Evolutionary conservation across 1,139 yeast species (phyloP), one percentile per base, ranked within the genome.

Genomic region (Geotrichum aggregatum): DNA sequence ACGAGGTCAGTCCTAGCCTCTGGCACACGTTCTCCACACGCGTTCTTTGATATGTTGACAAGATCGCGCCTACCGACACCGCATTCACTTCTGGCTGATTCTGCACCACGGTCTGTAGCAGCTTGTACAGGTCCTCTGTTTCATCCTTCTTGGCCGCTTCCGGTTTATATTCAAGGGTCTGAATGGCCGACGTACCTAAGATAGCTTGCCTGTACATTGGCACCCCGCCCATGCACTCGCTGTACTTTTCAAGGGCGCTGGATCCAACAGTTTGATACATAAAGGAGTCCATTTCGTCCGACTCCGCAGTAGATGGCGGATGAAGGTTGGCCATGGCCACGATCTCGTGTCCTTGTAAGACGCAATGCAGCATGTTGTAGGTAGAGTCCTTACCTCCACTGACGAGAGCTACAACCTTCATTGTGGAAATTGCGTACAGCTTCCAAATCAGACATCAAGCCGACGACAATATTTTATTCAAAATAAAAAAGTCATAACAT

Each of bases 261-360:
- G 86, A 94, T 0, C 98, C 98, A n/a, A 92, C 98, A 0, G 98
- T 92, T 68, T 92, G 98, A 68, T 87, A 92, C 98, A 92, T 92
- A 66, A 85, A 92, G 52, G 96, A 87, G 68, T 92, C 97, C 54
- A 92, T 73, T 66, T 92, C 98, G 49, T 73, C 76, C 13, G 60
- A 55, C 13, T 50, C 56, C 59, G 77, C 79, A 14, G 63, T 59
- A 18, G 68, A 69, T 7, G 74, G 72, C 1, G 98, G 98, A 62
- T 82, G 81, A 55, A 92, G 69, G 63, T 92, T 92, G 0, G 89
- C 98, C 48, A 92, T 68, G 0, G 96, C 96, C 0, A 79, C 78
- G 11, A 92, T 72, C 62, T 87, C 86, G 70, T 92, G 98, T 4
- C 95, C 95, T 54, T 85, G 82, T 3, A 79, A 76, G 13, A 86